Conservation (phyloP, 306 rosid genomes). For the Delonix regia region DNA sequence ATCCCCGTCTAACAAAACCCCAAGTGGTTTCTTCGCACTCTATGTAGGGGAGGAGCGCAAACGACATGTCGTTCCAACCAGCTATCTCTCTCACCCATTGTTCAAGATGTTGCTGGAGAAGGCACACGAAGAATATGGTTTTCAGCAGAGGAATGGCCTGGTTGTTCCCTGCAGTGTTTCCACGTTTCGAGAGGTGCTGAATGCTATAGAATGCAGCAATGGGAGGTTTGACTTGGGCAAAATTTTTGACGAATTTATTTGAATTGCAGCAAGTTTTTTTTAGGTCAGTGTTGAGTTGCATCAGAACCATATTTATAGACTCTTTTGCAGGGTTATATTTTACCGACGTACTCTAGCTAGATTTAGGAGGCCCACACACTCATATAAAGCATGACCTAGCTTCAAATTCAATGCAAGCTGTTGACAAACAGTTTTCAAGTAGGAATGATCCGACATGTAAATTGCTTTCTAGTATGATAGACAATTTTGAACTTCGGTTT, state of each 20-base stretch:
- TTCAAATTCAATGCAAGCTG: background rate
- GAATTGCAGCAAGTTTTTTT: too few species aligned
- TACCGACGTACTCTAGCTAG: constrained; percentile 12
- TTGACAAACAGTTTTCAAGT: constrained; percentile 17
- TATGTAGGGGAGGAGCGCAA: constrained; percentile 79
- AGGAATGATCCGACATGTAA: constrained; percentile 28
- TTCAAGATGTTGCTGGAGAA: constrained; percentile 88
- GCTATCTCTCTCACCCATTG: constrained; percentile 82
- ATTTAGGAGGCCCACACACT: constrained; percentile 21
- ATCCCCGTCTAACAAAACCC: constrained; percentile 47
- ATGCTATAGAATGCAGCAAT: constrained; percentile 68
- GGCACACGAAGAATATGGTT: constrained; percentile 80
- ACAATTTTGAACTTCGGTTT: constrained; percentile 13
- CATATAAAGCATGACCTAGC: constrained; percentile 18
- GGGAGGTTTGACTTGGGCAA: constrained; percentile 79
- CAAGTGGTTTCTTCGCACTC: constrained; percentile 73
- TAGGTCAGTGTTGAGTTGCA: constrained; percentile 24
- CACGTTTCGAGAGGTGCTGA: constrained; percentile 73
- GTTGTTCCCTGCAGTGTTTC: constrained; percentile 80
- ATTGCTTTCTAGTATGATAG: constrained; percentile 1
- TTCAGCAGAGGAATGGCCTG: constrained; percentile 69
- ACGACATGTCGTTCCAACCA: constrained; percentile 73
- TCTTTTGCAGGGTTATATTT: constrained; percentile 23
- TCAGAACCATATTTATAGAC: background rate
- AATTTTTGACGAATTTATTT: constrained; percentile 67